Percentiles rank a stretch among this genome's conserved stretches.
Evolutionary conservation across 2,329 filamentous ascomycete species (phyloP).

Genomic region (Clarireedia monteithiana): DNA sequence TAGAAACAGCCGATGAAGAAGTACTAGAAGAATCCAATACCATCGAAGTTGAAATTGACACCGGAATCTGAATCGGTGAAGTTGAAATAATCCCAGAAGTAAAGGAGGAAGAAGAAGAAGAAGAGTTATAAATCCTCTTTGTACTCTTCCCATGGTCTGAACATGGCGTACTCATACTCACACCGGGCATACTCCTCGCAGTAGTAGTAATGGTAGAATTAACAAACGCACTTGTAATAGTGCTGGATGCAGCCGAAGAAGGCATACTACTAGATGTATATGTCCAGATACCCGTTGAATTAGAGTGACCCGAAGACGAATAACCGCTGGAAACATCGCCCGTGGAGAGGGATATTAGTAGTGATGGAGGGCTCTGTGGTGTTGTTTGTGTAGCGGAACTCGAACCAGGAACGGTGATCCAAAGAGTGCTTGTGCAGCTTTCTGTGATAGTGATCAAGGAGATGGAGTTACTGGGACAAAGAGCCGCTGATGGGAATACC

Average conservation of each 20-base stretch:
- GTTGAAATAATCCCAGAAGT: background rate
- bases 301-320: background rate
- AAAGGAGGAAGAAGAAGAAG: background rate
- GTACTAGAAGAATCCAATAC: no score
- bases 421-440: slow-evolving; percentile 6
- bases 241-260: background rate
- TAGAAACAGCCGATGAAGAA: background rate
- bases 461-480: slow-evolving; percentile 3
- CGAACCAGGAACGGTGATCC: background rate
- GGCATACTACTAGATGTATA: background rate
- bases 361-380: background rate
- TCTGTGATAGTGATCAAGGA: slow-evolving; percentile 8
- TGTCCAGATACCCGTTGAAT: background rate
- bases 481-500: background rate
- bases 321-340: background rate
- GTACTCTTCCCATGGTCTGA: background rate
- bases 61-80: background rate
- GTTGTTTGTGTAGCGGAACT: no score
- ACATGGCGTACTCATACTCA: background rate
- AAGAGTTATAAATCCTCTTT: background rate
- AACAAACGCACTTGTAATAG: background rate
- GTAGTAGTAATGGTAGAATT: background rate
- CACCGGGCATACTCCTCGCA: background rate
- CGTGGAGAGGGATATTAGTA: background rate
- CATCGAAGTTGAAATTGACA: background rate